These are phyloP conservation scores for Naganishia cerealis DNA, from an alignment of 1,284 basidiomycete species.

Conservation along the genomic window DNA sequence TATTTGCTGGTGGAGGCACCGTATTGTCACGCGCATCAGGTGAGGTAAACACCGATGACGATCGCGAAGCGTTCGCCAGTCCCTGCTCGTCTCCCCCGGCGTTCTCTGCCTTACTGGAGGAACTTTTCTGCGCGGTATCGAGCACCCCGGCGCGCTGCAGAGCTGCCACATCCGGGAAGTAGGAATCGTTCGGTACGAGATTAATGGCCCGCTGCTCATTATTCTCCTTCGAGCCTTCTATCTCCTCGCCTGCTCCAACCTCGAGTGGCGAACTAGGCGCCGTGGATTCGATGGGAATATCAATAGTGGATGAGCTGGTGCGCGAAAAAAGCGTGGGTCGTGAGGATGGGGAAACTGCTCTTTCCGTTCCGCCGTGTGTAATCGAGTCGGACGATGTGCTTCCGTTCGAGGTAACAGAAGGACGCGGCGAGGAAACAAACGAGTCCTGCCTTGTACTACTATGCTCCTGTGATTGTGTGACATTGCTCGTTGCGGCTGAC, in stretches of 20 bases:
- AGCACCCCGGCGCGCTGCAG: constrained; percentile 2
- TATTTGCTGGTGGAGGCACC: not conserved
- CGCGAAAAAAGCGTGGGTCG: constrained; percentile 9
- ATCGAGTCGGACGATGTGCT: not conserved
- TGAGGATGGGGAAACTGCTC: not conserved
- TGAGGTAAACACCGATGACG: too few species aligned
- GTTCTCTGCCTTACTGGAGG: not conserved
- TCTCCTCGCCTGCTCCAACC: not conserved
- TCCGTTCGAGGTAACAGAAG: not conserved
- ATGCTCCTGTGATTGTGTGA: not conserved
- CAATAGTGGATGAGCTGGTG: constrained; percentile 15
- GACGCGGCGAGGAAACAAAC: not conserved
- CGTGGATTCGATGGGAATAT: constrained; percentile 16
- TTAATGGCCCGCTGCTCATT: not conserved
- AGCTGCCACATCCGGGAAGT: constrained; percentile 7
- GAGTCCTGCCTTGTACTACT: not conserved
- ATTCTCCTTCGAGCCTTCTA: not conserved
- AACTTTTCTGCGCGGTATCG: not conserved
- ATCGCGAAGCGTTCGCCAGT: too few species aligned
- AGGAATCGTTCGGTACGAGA: not conserved
- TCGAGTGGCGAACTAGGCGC: not conserved
- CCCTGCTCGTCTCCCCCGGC: not conserved
- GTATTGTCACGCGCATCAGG: too few species aligned
- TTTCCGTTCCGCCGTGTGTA: not conserved
- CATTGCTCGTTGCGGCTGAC: not conserved